These are phyloP conservation scores for Rhizophora apiculata DNA, from an alignment of 345 rosid species.

Conservation along the genomic window DNA sequence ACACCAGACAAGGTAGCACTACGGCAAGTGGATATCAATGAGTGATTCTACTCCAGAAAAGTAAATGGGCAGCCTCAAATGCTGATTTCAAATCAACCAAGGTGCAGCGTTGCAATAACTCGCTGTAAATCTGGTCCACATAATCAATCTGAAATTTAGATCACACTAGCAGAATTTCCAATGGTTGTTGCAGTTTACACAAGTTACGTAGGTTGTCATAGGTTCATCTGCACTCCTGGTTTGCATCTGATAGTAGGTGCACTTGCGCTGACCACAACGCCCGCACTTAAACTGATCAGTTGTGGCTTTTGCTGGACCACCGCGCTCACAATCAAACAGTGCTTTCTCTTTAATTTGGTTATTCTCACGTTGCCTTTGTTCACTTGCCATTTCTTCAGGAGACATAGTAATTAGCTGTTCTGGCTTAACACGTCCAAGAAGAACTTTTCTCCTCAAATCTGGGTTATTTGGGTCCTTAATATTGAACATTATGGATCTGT, in stretches of 20 bases:
- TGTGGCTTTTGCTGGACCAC: constrained; percentile 61
- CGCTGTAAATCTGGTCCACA: too few relatives aligned
- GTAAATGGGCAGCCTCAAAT: too few relatives aligned
- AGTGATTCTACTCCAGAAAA: too few relatives aligned
- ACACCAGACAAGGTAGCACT: too few relatives aligned
- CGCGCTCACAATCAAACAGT: constrained; percentile 70
- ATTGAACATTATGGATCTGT: constrained; percentile 95
- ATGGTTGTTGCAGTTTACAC: constrained; percentile 67
- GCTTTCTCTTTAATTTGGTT: constrained; percentile 75
- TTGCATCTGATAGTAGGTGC: constrained; percentile 83
- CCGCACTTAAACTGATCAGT: constrained; percentile 89
- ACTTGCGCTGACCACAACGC: constrained; percentile 80
- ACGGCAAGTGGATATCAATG: too few relatives aligned
- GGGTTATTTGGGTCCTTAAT: constrained; percentile 83
- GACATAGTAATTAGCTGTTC: constrained; percentile 68
- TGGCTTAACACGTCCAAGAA: constrained; percentile 75
- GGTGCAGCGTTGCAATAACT: too few relatives aligned
- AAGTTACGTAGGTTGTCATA: constrained; percentile 85
- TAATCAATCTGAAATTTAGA: constrained; percentile 8
- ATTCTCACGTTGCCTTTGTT: constrained; percentile 65
- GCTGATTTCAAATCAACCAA: too few relatives aligned
- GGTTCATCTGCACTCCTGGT: constrained; percentile 97
- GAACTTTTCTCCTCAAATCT: constrained; percentile 88
- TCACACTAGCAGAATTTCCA: constrained; percentile 76
- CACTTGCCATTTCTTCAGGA: constrained; percentile 95